Evolutionary conservation across 176 grass and related monocot genomes (phyloP).

Genomic region (Alloteropsis semialata): DNA sequence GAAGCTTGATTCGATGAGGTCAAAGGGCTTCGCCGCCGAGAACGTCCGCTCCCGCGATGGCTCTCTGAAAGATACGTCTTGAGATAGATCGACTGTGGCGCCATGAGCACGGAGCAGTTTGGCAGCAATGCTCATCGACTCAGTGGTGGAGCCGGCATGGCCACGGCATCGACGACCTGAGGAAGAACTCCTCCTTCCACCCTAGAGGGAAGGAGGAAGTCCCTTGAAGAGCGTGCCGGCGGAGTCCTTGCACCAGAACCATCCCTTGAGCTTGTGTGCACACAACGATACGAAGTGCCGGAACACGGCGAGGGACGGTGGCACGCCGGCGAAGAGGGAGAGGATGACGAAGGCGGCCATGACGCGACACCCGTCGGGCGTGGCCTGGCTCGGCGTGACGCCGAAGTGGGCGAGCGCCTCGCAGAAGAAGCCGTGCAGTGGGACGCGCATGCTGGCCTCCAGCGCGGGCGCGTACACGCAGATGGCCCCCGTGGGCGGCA

Average conservation of each 20-base stretch:
- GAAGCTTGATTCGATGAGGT: constrained; percentile 3
- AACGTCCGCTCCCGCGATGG: not conserved
- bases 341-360: constrained; percentile 15
- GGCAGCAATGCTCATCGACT: not conserved
- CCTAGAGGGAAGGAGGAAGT: rapidly evolving
- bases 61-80: not conserved
- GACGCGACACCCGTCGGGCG: constrained; percentile 33
- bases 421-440: constrained; percentile 18
- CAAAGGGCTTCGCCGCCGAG: constrained; percentile 11
- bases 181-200: constrained; percentile 34
- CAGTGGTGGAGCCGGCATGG: not conserved
- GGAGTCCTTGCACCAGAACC: constrained; percentile 12
- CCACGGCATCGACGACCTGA: not conserved
- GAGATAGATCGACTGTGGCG: not conserved
- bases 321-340: not conserved
- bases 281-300: constrained; percentile 5
- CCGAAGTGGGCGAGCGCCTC: constrained; percentile 19
- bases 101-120: not conserved
- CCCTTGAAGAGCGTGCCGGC: constrained; percentile 10
- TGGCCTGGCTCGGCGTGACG: constrained; percentile 16
- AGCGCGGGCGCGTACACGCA: constrained; percentile 7
- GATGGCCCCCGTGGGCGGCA: not conserved
- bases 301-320: constrained; percentile 10
- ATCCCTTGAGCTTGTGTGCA: not conserved
- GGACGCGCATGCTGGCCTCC: constrained; percentile 31